These are phyloP conservation scores for Trypanosomatidae sp. DNA, from an alignment of 208 protist genomes.

Conservation along the genomic window DNA sequence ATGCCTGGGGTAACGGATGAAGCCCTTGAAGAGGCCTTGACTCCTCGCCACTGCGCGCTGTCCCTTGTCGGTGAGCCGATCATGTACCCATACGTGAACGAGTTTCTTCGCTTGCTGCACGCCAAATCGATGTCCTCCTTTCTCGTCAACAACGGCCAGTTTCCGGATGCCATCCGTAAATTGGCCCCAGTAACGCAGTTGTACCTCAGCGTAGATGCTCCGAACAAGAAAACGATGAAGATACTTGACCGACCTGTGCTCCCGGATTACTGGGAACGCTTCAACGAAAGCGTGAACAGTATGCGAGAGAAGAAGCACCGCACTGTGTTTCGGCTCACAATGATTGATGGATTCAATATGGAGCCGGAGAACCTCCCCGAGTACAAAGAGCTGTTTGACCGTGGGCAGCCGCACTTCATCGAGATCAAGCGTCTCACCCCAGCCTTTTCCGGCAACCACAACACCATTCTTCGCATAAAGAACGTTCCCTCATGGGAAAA, in stretches of 20 bases:
- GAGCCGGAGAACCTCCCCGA: conserved; percentile 71
- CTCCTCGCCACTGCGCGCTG: conserved; percentile 92
- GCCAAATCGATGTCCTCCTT: conserved; percentile 87
- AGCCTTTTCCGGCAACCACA: conserved; percentile 81
- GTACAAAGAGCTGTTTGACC: conserved; percentile 91
- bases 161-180: conserved; percentile 71
- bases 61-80: conserved; percentile 96
- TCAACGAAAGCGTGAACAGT: conserved; percentile 89
- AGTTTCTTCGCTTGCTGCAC: conserved; percentile 86
- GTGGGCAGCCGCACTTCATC: conserved; percentile 91
- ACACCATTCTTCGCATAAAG: conserved; percentile 87
- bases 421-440: conserved; percentile 95
- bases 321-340: conserved; percentile 96
- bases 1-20: conserved; percentile 91
- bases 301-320: conserved; percentile 88
- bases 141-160: conserved; percentile 94
- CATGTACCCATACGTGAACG: conserved; percentile 95
- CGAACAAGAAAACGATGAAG: conserved; percentile 90
- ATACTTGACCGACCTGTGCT: conserved; percentile 91
- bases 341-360: conserved; percentile 97
- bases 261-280: conserved; percentile 94
- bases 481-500: conserved; percentile 94
- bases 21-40: conserved; percentile 77
- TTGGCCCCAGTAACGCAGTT: conserved; percentile 92
- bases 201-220: conserved; percentile 94